Percentiles rank a stretch among this genome's conserved stretches.
These are phyloP conservation scores for Trametes coccinea DNA, from an alignment of 768 basidiomycete genomes.

Conservation along the genomic window DNA sequence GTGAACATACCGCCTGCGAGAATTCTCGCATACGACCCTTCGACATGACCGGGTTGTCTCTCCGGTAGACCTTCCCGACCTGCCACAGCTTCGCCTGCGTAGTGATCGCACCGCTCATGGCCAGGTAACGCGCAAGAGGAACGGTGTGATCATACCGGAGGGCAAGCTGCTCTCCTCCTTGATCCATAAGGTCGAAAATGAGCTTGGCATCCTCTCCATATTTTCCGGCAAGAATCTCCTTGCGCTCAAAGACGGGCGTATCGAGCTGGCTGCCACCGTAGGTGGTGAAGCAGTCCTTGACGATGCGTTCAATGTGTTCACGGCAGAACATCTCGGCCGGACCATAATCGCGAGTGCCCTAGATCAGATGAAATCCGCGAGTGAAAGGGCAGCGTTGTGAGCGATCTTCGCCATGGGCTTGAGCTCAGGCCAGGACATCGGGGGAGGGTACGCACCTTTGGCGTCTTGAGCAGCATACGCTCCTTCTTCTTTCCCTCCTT, in stretches of 20 bases:
- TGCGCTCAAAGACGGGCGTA: conserved; percentile 97
- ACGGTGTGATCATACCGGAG: conserved; percentile 97
- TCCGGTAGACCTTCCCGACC: conserved; percentile 96
- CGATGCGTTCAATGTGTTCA: conserved; percentile 83
- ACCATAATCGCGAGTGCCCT: conserved; percentile 96
- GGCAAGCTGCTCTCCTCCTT: conserved; percentile 95
- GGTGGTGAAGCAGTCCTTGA: conserved; percentile 84
- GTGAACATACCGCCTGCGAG: conserved; percentile 67
- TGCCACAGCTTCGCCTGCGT: conserved; percentile 89
- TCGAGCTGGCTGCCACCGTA: conserved; percentile 93
- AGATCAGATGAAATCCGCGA: not conserved
- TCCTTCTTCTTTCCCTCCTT: conserved; percentile 62
- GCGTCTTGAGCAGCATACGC: conserved; percentile 82
- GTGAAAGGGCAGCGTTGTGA: not conserved
- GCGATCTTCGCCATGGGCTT: conserved; percentile 21
- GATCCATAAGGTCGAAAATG: conserved; percentile 96
- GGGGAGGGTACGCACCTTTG: conserved; percentile 63
- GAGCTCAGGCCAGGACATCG: not conserved
- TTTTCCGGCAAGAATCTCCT: conserved; percentile 93
- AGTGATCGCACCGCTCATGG: conserved; percentile 87
- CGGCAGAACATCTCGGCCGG: conserved; percentile 92
- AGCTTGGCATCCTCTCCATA: conserved; percentile 98
- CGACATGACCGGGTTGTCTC: conserved; percentile 96
- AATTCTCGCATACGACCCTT: conserved; percentile 99
- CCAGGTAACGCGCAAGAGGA: conserved; percentile 91